phyloP scores from a whole-genome alignment of 371 early-diverging fungal genomes.

The Actinomortierella wolfii region DNA sequence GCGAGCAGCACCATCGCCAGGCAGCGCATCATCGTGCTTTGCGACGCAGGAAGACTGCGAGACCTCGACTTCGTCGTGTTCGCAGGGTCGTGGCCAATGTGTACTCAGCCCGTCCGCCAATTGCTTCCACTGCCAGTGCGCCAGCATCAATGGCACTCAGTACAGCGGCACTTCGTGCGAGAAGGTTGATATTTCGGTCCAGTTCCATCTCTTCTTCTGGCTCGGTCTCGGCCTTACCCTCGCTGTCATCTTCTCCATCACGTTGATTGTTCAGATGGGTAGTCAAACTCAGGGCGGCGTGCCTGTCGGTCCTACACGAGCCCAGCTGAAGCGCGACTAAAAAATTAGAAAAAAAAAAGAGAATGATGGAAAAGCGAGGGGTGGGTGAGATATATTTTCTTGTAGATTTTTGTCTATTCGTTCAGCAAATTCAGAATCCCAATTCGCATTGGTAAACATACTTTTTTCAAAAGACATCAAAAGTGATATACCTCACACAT shows the following conservation, averaged over 20 bases:
- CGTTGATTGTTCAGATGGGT: constrained; percentile 40
- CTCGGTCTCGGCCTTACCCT: constrained; percentile 21
- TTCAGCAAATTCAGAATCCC: too few relatives aligned
- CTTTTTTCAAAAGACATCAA: too few relatives aligned
- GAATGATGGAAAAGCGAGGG: too few relatives aligned
- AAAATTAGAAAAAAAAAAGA: too few relatives aligned
- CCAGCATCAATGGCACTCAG: constrained; percentile 27
- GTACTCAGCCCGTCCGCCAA: constrained; percentile 29
- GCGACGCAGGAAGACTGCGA: constrained; percentile 22
- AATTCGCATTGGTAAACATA: too few relatives aligned
- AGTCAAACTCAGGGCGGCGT: constrained; percentile 37
- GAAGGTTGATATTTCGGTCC: constrained; percentile 35
- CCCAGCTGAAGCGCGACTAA: constrained; percentile 38
- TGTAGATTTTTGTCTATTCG: too few relatives aligned
- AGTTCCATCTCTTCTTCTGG: constrained; percentile 47
- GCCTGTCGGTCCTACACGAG: constrained; percentile 40
- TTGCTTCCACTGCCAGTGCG: constrained; percentile 44
- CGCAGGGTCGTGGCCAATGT: constrained; percentile 17
- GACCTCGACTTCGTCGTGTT: constrained; percentile 33
- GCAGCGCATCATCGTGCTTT: constrained; percentile 12
- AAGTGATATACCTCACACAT: too few relatives aligned
- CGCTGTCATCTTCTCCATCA: constrained; percentile 21
- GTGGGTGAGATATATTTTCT: too few relatives aligned
- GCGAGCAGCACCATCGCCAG: constrained; percentile 17
- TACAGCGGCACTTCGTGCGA: constrained; percentile 29